Conservation (phyloP, 2,329 filamentous ascomycete species). For the Rhinocladiella mackenziei region DNA sequence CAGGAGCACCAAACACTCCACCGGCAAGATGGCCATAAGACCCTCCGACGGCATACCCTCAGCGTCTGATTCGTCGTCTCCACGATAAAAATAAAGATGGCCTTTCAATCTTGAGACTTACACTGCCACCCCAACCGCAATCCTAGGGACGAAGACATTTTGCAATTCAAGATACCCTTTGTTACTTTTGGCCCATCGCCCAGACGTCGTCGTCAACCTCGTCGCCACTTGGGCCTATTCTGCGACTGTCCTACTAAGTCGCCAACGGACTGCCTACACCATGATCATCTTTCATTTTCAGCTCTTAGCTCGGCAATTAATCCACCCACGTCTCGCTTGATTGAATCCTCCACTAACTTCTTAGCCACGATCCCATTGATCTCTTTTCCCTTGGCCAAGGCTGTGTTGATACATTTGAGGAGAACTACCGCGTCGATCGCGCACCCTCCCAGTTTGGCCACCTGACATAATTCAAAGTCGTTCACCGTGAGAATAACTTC, state of each 20-base stretch:
- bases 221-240: too few relatives aligned
- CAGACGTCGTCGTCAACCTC: too few relatives aligned
- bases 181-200: too few relatives aligned
- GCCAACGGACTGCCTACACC: too few relatives aligned
- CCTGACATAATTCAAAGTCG: conserved; percentile 84
- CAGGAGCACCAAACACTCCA: too few relatives aligned
- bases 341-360: conserved; percentile 71
- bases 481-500: conserved; percentile 79
- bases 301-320: conserved; percentile 74
- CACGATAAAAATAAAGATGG: too few relatives aligned
- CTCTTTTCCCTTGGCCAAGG: conserved; percentile 74
- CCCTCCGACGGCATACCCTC: too few relatives aligned
- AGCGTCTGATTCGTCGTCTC: conserved; percentile 1
- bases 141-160: neutral
- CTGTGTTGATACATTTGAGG: conserved; percentile 69
- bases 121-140: conserved; percentile 3
- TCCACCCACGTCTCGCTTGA: conserved; percentile 72
- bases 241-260: too few relatives aligned
- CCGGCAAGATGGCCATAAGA: too few relatives aligned
- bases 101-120: neutral
- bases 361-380: conserved; percentile 69
- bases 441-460: conserved; percentile 83
- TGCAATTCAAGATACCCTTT: neutral
- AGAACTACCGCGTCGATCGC: conserved; percentile 75
- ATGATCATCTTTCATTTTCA: conserved; percentile 71